phyloP scores from a whole-genome alignment of 2,329 filamentous ascomycete species.

The Cercospora canescens region DNA sequence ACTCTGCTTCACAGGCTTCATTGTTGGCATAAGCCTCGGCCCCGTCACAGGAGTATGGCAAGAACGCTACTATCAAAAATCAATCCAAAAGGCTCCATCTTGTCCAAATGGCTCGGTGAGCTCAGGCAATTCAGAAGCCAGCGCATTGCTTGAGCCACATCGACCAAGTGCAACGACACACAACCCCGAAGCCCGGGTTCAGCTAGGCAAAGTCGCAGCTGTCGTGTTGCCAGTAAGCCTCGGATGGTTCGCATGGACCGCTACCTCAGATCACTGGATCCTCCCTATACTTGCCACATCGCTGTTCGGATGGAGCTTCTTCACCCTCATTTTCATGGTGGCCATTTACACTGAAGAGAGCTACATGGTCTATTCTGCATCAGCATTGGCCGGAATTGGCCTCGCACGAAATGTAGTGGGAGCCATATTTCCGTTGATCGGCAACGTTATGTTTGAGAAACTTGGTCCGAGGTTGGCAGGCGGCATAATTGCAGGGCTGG shows the following conservation, averaged over 20 bases:
- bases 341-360: constrained; percentile 52
- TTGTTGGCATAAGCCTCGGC: constrained; percentile 44
- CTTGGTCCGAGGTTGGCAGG: constrained; percentile 43
- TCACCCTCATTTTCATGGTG: constrained; percentile 53
- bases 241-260: constrained; percentile 46
- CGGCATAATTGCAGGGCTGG: constrained; percentile 41
- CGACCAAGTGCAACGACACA: constrained; percentile 32
- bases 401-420: constrained; percentile 41
- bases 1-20: constrained; percentile 36
- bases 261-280: constrained; percentile 35
- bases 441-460: constrained; percentile 37
- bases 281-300: constrained; percentile 50
- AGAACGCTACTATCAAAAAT: constrained; percentile 46
- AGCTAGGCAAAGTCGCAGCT: constrained; percentile 45
- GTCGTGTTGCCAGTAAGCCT: constrained; percentile 44
- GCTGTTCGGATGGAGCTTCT: constrained; percentile 54
- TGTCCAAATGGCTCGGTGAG: constrained; percentile 17
- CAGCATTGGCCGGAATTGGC: constrained; percentile 44
- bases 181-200: constrained; percentile 45
- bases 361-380: constrained; percentile 47
- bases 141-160: constrained; percentile 40
- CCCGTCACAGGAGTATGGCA: constrained; percentile 48
- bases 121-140: constrained; percentile 12
- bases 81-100: constrained; percentile 31
- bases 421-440: constrained; percentile 43